These are phyloP conservation scores for Staphylotrichum tortipilum DNA, from an alignment of 495 filamentous ascomycete species.

Conservation along the genomic window DNA sequence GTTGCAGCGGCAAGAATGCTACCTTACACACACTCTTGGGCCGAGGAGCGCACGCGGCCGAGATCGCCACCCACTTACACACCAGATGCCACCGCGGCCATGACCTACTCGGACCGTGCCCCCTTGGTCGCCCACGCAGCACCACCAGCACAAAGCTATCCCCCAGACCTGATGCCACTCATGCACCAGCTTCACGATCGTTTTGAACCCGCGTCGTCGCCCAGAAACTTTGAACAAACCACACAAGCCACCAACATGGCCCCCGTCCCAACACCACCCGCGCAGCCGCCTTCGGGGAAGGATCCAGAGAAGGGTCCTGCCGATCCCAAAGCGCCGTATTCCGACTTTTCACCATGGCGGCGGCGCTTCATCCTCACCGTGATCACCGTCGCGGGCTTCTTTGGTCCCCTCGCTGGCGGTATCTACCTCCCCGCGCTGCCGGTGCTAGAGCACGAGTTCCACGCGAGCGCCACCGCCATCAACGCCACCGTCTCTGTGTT, in stretches of 20 bases:
- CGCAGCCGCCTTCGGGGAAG: neutral
- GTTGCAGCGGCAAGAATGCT: too few species aligned
- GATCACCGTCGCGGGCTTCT: slow-evolving; percentile 6
- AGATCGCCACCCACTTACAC: neutral
- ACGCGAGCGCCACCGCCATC: slow-evolving; percentile 8
- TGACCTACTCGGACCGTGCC: neutral
- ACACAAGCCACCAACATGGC: too few species aligned
- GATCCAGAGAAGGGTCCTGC: neutral
- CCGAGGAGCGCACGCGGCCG: too few species aligned
- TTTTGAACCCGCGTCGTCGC: too few species aligned
- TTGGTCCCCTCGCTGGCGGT: slow-evolving; percentile 3
- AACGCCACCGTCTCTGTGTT: slow-evolving; percentile 10
- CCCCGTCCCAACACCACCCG: neutral
- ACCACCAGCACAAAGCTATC: neutral
- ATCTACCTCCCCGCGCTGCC: slow-evolving; percentile 11
- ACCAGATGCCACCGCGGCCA: neutral
- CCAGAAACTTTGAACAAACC: too few species aligned
- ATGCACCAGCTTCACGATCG: too few species aligned
- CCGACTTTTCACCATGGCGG: slow-evolving; percentile 4
- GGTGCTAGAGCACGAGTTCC: slow-evolving; percentile 7
- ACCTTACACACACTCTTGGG: too few species aligned
- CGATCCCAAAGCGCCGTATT: neutral
- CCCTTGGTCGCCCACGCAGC: neutral
- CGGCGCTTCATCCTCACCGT: slow-evolving; percentile 4
- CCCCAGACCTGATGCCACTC: too few species aligned